A percentile compares a stretch with the other conserved stretches of the same genome.
Conservation (phyloP, 2,329 filamentous ascomycete genomes). For the Aspergillus hiratsukae region DNA sequence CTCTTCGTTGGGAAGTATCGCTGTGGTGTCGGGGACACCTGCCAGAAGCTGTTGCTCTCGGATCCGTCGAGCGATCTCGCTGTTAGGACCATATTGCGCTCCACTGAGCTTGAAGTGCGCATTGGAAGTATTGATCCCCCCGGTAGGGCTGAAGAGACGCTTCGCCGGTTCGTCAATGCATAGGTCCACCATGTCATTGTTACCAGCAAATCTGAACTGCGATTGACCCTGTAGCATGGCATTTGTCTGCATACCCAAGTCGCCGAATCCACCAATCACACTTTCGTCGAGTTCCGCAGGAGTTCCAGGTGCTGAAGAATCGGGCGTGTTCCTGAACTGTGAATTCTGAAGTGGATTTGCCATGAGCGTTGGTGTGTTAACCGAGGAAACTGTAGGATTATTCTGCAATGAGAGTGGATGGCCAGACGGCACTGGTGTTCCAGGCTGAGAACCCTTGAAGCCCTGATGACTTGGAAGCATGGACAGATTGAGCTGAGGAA, state of each 20-base stretch:
- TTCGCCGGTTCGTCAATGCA: conserved; percentile 93
- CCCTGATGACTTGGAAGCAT: conserved; percentile 72
- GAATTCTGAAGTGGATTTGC: conserved; percentile 64
- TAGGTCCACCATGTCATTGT: conserved; percentile 54
- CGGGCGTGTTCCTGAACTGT: conserved; percentile 53
- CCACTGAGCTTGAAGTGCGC: conserved; percentile 71
- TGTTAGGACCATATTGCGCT: conserved; percentile 71
- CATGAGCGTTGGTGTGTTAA: conserved; percentile 88
- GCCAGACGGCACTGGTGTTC: conserved; percentile 72
- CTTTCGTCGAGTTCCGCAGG: conserved; percentile 72
- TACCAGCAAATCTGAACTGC: conserved; percentile 43
- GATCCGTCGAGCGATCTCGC: conserved; percentile 65
- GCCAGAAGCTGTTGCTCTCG: conserved; percentile 61
- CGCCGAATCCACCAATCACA: conserved; percentile 59
- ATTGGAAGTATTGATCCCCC: conserved; percentile 62
- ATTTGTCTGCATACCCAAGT: conserved; percentile 54
- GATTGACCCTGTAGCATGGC: conserved; percentile 40
- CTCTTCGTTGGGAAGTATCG: conserved; percentile 66
- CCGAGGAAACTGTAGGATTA: conserved; percentile 93
- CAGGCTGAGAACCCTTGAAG: conserved; percentile 77
- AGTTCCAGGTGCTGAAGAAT: conserved; percentile 65
- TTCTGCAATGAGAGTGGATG: conserved; percentile 72
- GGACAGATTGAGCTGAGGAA: conserved; percentile 74
- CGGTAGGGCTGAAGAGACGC: conserved; percentile 81
- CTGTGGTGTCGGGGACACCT: conserved; percentile 47